phyloP scores from a whole-genome alignment of 2,329 filamentous ascomycete species.

The Rutstroemia sp. region DNA sequence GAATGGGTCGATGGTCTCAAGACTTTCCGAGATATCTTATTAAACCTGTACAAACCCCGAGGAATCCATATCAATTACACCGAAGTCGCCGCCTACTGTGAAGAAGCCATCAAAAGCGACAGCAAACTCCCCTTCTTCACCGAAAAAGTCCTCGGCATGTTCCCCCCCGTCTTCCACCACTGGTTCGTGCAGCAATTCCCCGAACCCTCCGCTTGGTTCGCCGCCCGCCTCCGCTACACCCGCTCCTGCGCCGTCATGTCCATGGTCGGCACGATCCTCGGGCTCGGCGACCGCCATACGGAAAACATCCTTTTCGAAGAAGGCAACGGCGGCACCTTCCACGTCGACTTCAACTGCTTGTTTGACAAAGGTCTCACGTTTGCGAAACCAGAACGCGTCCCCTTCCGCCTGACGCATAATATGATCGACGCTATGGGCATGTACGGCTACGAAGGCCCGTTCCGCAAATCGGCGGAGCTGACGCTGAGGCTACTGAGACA shows the following conservation, averaged over 20 bases:
- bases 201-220: constrained; percentile 87
- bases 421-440: constrained; percentile 97
- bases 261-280: constrained; percentile 95
- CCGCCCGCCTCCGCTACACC: constrained; percentile 80
- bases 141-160: constrained; percentile 54
- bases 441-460: constrained; percentile 89
- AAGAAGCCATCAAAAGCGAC: constrained; percentile 49
- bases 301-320: constrained; percentile 96
- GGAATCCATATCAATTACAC: constrained; percentile 64
- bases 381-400: constrained; percentile 87
- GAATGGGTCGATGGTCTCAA: constrained; percentile 98
- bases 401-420: constrained; percentile 95
- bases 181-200: constrained; percentile 98
- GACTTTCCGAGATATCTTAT: constrained; percentile 84
- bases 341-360: constrained; percentile 98
- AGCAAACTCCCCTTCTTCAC: constrained; percentile 65
- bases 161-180: constrained; percentile 77
- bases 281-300: constrained; percentile 87
- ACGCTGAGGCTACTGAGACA: constrained; percentile 77
- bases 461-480: constrained; percentile 83
- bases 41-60: constrained; percentile 69
- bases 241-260: constrained; percentile 97
- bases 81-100: constrained; percentile 56
- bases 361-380: constrained; percentile 98
- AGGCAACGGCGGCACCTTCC: constrained; percentile 85